phyloP scores from a whole-genome alignment of 1,139 yeast genomes.

The Nematodospora anomalae region DNA sequence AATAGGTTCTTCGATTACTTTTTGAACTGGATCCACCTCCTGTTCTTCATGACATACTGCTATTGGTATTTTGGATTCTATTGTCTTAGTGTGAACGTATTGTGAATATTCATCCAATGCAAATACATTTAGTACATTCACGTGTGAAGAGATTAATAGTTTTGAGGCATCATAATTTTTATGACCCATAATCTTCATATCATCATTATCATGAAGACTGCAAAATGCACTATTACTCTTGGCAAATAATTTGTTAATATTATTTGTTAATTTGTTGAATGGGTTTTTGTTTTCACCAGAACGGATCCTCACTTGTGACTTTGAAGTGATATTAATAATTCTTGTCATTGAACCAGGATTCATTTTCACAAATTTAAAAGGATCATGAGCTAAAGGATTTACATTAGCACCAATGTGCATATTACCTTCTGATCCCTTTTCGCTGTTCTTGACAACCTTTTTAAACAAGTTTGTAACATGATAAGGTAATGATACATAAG shows the following conservation, averaged over 20 bases:
- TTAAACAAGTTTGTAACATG: slow-evolving; percentile 38
- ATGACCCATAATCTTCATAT: slow-evolving; percentile 4
- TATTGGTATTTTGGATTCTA: slow-evolving; percentile 24
- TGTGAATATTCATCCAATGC: slow-evolving; percentile 28
- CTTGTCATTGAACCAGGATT: slow-evolving; percentile 54
- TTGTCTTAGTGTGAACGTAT: slow-evolving; percentile 24
- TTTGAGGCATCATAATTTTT: slow-evolving; percentile 14
- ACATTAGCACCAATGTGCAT: slow-evolving; percentile 57
- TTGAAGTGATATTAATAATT: slow-evolving; percentile 20
- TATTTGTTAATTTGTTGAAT: slow-evolving; percentile 34
- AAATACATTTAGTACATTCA: slow-evolving; percentile 39
- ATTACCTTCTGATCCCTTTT: slow-evolving; percentile 45
- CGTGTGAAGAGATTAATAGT: slow-evolving; percentile 35
- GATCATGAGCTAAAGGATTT: slow-evolving; percentile 54
- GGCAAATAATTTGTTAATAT: slow-evolving; percentile 34
- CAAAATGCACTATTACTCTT: slow-evolving; percentile 7
- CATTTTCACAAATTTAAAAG: slow-evolving; percentile 50
- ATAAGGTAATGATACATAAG: slow-evolving; percentile 44
- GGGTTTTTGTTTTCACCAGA: slow-evolving; percentile 6
- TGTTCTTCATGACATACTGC: slow-evolving; percentile 21
- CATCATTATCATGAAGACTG: slow-evolving; percentile 3
- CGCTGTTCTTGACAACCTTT: slow-evolving; percentile 25
- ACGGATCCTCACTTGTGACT: neutral
- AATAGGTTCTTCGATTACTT: slow-evolving; percentile 34
- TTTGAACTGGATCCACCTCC: slow-evolving; percentile 15